Evolutionary conservation across 306 rosid genomes (phyloP).

Genomic region (Cercis canadensis): DNA sequence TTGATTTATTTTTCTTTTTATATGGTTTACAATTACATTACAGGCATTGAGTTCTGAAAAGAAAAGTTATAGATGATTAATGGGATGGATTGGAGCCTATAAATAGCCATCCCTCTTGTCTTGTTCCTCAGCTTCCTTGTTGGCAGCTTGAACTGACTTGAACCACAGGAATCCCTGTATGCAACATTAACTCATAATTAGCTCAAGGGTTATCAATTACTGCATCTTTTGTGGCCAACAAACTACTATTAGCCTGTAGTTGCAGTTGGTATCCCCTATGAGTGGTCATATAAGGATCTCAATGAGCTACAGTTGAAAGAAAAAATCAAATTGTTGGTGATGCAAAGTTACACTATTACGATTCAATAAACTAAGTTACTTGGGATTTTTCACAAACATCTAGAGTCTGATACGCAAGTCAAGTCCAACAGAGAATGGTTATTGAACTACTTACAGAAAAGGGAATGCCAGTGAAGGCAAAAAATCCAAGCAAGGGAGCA

Average conservation of each 20-base stretch:
- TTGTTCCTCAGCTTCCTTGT: constrained; percentile 97
- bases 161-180: constrained; percentile 87
- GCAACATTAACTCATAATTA: constrained; percentile 27
- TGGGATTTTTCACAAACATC: too few relatives aligned
- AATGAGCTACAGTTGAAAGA: too few relatives aligned
- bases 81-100: constrained; percentile 34
- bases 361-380: too few relatives aligned
- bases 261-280: too few relatives aligned
- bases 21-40: too few relatives aligned
- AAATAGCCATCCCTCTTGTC: constrained; percentile 88
- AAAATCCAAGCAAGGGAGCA: constrained; percentile 92
- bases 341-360: too few relatives aligned
- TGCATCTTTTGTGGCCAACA: not conserved
- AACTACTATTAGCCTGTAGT: too few relatives aligned
- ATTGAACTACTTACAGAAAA: constrained; percentile 61
- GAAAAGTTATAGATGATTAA: not conserved
- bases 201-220: not conserved
- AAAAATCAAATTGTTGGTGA: too few relatives aligned
- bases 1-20: too few relatives aligned
- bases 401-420: too few relatives aligned
- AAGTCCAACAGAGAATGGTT: not conserved
- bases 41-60: not conserved
- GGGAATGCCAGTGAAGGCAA: constrained; percentile 86
- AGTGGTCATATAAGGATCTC: too few relatives aligned
- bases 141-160: constrained; percentile 88